Evolutionary conservation across 805 yeast genomes (phyloP), one percentile per base, ranked within the genome.

Genomic region (Hanseniaspora guilliermondii): DNA sequence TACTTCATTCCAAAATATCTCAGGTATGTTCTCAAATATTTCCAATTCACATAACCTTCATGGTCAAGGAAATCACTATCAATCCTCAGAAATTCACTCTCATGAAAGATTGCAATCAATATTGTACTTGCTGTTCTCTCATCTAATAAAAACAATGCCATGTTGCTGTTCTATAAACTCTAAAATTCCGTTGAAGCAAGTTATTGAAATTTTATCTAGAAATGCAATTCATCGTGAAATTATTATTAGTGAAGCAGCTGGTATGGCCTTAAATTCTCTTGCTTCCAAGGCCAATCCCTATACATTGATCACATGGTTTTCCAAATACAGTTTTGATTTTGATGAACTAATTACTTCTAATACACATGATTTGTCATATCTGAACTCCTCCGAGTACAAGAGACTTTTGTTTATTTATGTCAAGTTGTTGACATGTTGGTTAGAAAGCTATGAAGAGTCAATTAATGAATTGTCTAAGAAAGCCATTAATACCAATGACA

Each of bases 341-440:
- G 86, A 82, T 58, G 96, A 87, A 56, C 21, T 52, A 2, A 80
- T 79, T 58, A 81, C 86, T 3, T 70, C 70, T 41, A 66, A 72
- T 2, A 65, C 68, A n/a, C 76, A 79, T 60, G 77, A 81, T 52
- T 70, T 78, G 25, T 77, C 79, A 1, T 80, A 78, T 60, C 65
- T 82, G 40, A 75, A 81, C 11, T 80, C 89, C 0, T 69, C 75
- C 6, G 83, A 79, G 52, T 84, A 82, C 60, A 76, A 77, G 48
- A 69, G 71, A 45, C 64, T 85, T 2, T 67, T 91, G 50, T 77
- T 77, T 56, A 72, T 88, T 0, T 93, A 89, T 59, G 83, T 86
- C 2, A 95, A 87, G 32, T 67, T 93, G 21, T 70, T 93, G 25
- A 82, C 79, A 53, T 80, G 87, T 56, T 93, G 98, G 98, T 68